Percentiles rank a stretch among this genome's conserved stretches.
Evolutionary conservation across 768 basidiomycete genomes (phyloP).

Genomic region (Boletus rufocinnamomeus): DNA sequence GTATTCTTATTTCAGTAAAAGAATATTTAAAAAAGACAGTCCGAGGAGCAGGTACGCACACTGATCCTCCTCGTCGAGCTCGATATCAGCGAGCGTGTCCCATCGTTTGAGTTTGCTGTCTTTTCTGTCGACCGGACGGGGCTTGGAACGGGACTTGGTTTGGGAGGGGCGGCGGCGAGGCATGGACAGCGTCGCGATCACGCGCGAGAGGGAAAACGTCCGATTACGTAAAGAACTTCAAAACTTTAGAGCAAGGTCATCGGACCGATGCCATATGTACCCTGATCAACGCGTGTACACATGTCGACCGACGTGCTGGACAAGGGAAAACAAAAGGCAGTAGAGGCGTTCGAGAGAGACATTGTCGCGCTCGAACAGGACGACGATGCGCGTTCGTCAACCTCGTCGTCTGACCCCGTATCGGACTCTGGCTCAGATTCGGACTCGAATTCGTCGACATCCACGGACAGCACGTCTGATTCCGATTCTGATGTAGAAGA

Average conservation of each 20-base stretch:
- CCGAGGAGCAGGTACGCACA: constrained; percentile 48
- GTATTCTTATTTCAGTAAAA: neutral
- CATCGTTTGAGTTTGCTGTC: constrained; percentile 63
- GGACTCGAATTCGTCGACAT: constrained; percentile 38
- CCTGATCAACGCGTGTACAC: neutral
- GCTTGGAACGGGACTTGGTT: constrained; percentile 36
- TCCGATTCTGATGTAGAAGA: constrained; percentile 41
- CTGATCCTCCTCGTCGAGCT: constrained; percentile 76
- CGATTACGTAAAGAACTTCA: constrained; percentile 20
- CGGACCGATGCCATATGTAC: too few relatives aligned
- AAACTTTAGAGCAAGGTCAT: neutral
- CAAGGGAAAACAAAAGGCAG: constrained; percentile 8
- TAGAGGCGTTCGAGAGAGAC: neutral
- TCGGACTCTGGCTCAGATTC: constrained; percentile 12
- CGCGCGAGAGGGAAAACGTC: neutral
- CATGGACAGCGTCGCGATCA: constrained; percentile 37
- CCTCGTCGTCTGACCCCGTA: neutral
- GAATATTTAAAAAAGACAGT: neutral
- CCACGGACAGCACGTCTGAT: constrained; percentile 36
- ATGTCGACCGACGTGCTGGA: constrained; percentile 10
- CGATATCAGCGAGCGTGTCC: constrained; percentile 68
- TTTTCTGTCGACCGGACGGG: constrained; percentile 50
- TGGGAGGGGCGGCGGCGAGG: constrained; percentile 44
- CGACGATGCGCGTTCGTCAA: neutral
- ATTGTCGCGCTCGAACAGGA: constrained; percentile 6